phyloP scores from a whole-genome alignment of 2,329 filamentous ascomycete species.

The Phaeosphaeriaceae sp. region DNA sequence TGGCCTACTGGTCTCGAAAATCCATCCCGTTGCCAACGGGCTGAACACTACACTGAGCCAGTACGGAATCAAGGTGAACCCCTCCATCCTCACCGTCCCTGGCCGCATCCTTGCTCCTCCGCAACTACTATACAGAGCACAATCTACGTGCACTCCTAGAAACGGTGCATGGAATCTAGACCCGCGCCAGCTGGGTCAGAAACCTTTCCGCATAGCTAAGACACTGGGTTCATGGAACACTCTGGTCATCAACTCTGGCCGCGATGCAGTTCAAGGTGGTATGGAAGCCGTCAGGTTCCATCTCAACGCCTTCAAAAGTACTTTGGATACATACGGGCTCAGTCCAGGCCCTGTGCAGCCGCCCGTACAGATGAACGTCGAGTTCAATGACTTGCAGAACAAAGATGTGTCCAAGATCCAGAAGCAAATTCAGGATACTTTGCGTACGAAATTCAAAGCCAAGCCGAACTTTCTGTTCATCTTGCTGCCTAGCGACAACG shows the following conservation, averaged over 20 bases:
- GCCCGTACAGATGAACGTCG: slow-evolving; percentile 17
- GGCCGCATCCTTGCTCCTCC: slow-evolving; percentile 74
- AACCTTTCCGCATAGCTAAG: slow-evolving; percentile 34
- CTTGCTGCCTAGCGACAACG: slow-evolving; percentile 39
- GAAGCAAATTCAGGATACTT: slow-evolving; percentile 65
- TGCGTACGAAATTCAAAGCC: slow-evolving; percentile 53
- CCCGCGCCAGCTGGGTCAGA: slow-evolving; percentile 21
- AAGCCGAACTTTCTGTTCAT: slow-evolving; percentile 42
- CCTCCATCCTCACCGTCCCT: slow-evolving; percentile 72
- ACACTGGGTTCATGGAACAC: slow-evolving; percentile 34
- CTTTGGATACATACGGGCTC: slow-evolving; percentile 34
- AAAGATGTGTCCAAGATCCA: slow-evolving; percentile 57
- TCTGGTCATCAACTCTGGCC: slow-evolving; percentile 39
- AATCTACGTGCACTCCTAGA: slow-evolving; percentile 42
- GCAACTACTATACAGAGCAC: slow-evolving; percentile 63
- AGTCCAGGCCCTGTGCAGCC: slow-evolving; percentile 20
- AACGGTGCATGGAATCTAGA: slow-evolving; percentile 77
- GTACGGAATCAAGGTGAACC: slow-evolving; percentile 71
- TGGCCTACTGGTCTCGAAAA: slow-evolving; percentile 36
- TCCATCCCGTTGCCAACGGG: slow-evolving; percentile 28
- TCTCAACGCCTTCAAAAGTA: slow-evolving; percentile 23
- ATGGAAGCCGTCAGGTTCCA: slow-evolving; percentile 7
- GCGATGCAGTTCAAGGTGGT: slow-evolving; percentile 29
- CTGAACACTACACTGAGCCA: slow-evolving; percentile 36
- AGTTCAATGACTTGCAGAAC: slow-evolving; percentile 22